A percentile compares a stretch with the other conserved stretches of the same genome.
Evolutionary conservation across 2,329 filamentous ascomycete species (phyloP).

Genomic region (Pseudogymnoascus sp.): DNA sequence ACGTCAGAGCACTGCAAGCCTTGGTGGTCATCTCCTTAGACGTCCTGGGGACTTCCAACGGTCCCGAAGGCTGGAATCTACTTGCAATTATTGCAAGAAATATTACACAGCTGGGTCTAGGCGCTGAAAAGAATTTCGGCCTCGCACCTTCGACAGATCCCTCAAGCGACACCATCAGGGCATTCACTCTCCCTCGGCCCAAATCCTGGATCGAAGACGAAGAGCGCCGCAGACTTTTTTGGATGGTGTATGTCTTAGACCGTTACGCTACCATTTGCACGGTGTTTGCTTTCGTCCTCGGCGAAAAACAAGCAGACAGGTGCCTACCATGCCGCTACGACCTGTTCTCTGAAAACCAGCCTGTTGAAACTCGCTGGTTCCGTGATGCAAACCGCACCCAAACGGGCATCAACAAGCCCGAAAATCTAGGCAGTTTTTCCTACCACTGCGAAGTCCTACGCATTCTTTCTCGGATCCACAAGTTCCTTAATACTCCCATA

Average conservation of each 20-base stretch:
- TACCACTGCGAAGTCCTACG: conserved; percentile 90
- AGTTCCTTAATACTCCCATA: conserved; percentile 79
- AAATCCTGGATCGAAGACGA: conserved; percentile 86
- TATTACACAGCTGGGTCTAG: no score
- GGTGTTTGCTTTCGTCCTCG: conserved; percentile 85
- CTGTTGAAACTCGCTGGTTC: conserved; percentile 81
- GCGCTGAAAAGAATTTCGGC: no score
- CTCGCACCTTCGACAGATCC: conserved; percentile 25
- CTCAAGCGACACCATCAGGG: conserved; percentile 84
- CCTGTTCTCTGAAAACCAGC: conserved; percentile 72
- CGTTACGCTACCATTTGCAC: conserved; percentile 85
- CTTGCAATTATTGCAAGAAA: no score
- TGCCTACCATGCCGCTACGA: conserved; percentile 81
- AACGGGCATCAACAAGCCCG: conserved; percentile 54
- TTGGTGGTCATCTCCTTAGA: conserved; percentile 80
- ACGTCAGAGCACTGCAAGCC: conserved; percentile 78
- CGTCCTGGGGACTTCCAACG: conserved; percentile 77
- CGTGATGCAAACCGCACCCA: conserved; percentile 45
- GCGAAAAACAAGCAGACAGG: conserved; percentile 83
- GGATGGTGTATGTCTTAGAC: conserved; percentile 89
- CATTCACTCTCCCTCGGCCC: conserved; percentile 77
- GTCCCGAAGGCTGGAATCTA: conserved; percentile 38
- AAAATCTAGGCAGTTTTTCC: conserved; percentile 79
- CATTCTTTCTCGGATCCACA: conserved; percentile 78
- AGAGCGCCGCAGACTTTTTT: conserved; percentile 73